These are phyloP conservation scores for Fusarium chlamydosporum DNA, from an alignment of 2,329 filamentous ascomycete species.

Conservation along the genomic window DNA sequence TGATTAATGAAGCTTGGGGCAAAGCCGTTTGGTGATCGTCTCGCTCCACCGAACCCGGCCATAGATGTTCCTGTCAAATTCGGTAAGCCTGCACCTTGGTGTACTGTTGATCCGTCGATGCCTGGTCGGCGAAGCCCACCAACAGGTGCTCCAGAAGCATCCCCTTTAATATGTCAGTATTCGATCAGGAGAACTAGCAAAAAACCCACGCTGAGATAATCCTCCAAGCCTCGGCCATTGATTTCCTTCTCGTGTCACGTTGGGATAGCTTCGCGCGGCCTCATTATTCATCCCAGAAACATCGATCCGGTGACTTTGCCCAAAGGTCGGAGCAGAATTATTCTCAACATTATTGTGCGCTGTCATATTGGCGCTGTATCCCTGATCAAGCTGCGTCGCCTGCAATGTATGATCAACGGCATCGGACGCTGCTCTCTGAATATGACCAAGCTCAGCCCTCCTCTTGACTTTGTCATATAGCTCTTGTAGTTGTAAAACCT, in stretches of 20 bases:
- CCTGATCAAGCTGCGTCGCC: conserved; percentile 27
- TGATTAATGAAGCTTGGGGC: conserved; percentile 41
- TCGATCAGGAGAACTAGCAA: too few relatives aligned
- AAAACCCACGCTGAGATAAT: conserved; percentile 32
- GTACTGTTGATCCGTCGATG: conserved; percentile 21
- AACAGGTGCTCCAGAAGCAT: conserved; percentile 17
- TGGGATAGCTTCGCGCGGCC: conserved; percentile 28
- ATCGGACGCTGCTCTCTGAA: conserved; percentile 68
- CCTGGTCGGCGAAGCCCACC: conserved; percentile 28
- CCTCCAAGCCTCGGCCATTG: conserved; percentile 40
- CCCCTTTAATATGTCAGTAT: conserved; percentile 33
- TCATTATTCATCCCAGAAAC: conserved; percentile 38
- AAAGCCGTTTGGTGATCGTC: conserved; percentile 23
- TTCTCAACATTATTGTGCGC: conserved; percentile 2
- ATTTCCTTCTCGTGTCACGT: conserved; percentile 26
- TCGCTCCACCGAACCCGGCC: conserved; percentile 17
- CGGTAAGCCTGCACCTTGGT: conserved; percentile 19
- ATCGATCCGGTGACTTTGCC: conserved; percentile 38
- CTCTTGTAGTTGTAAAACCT: conserved; percentile 76
- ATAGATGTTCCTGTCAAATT: conserved; percentile 22
- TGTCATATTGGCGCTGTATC: conserved; percentile 17
- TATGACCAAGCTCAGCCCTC: conserved; percentile 67
- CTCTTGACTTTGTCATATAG: conserved; percentile 73
- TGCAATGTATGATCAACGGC: conserved; percentile 53
- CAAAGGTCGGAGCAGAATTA: conserved; percentile 19